Conservation (phyloP, 2,329 filamentous ascomycete species). For the Fusarium sp. region DNA sequence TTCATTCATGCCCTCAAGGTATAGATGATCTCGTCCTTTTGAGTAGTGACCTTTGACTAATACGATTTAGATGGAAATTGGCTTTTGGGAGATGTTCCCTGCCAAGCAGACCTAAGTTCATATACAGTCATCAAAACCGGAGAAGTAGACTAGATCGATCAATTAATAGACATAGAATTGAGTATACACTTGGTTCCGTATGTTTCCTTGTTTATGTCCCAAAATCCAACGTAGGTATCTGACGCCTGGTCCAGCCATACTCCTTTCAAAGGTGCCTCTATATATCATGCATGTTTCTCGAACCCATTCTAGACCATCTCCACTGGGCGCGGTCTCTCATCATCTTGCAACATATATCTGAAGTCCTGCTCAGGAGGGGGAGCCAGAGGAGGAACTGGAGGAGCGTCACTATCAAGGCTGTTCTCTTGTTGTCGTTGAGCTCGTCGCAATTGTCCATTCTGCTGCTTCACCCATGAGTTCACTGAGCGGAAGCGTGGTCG, state of each 20-base stretch:
- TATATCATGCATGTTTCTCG: slow-evolving; percentile 4
- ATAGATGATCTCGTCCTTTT: slow-evolving; percentile 36
- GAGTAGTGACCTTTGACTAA: background rate
- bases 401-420: slow-evolving; percentile 46
- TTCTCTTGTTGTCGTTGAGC: slow-evolving; percentile 54
- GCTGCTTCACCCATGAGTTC: slow-evolving; percentile 74
- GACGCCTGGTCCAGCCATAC: slow-evolving; percentile 12
- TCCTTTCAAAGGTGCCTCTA: slow-evolving; percentile 17
- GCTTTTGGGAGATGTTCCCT: slow-evolving; percentile 67
- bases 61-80: slow-evolving; percentile 61
- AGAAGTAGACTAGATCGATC: slow-evolving; percentile 1
- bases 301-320: slow-evolving; percentile 42
- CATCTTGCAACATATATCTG: slow-evolving; percentile 64
- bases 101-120: slow-evolving; percentile 35
- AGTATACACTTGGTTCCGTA: slow-evolving; percentile 28
- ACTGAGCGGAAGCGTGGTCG: slow-evolving; percentile 69
- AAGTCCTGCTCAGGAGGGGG: slow-evolving; percentile 61
- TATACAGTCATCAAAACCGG: background rate
- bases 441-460: slow-evolving; percentile 65
- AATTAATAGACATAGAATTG: slow-evolving; percentile 38
- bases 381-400: slow-evolving; percentile 54
- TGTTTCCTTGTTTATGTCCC: slow-evolving; percentile 17
- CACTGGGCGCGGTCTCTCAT: slow-evolving; percentile 59
- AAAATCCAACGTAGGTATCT: slow-evolving; percentile 18
- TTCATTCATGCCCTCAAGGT: slow-evolving; percentile 91